Evolutionary conservation across 805 yeast genomes (phyloP).

Genomic region (Isabelozyma gotoi): DNA sequence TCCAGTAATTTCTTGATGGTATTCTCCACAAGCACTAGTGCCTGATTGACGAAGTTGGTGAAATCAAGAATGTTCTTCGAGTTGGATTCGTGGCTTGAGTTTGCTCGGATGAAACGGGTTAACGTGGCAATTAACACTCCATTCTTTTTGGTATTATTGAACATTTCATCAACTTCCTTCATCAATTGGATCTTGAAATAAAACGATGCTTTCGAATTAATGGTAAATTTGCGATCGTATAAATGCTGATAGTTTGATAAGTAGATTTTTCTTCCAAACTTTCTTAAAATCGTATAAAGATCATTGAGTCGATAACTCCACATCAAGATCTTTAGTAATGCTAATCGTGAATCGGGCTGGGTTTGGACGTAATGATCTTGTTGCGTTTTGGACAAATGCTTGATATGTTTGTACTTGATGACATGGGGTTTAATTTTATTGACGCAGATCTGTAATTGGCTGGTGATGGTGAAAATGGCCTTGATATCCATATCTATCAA

Average conservation of each 20-base stretch:
- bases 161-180: slow-evolving; percentile 32
- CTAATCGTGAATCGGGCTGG: slow-evolving; percentile 35
- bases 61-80: slow-evolving; percentile 39
- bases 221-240: slow-evolving; percentile 40
- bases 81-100: slow-evolving; percentile 31
- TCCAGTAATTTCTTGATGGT: slow-evolving; percentile 31
- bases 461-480: slow-evolving; percentile 24
- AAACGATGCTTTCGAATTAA: slow-evolving; percentile 22
- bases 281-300: slow-evolving; percentile 45
- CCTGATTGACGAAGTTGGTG: slow-evolving; percentile 42
- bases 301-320: slow-evolving; percentile 49
- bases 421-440: slow-evolving; percentile 19
- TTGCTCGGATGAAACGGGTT: slow-evolving; percentile 44
- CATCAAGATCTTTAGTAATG: slow-evolving; percentile 49
- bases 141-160: slow-evolving; percentile 48
- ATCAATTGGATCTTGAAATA: slow-evolving; percentile 23
- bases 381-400: slow-evolving; percentile 7
- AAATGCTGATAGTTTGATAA: slow-evolving; percentile 43
- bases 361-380: slow-evolving; percentile 18
- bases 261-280: slow-evolving; percentile 47
- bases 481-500: slow-evolving; percentile 41
- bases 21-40: slow-evolving; percentile 26
- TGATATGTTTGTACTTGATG: slow-evolving; percentile 17
- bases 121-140: slow-evolving; percentile 49
- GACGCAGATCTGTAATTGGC: slow-evolving; percentile 26